A percentile compares a stretch with the other conserved stretches of the same genome.
phyloP scores from a whole-genome alignment of 2,329 filamentous ascomycete genomes.

The Alternaria atra region DNA sequence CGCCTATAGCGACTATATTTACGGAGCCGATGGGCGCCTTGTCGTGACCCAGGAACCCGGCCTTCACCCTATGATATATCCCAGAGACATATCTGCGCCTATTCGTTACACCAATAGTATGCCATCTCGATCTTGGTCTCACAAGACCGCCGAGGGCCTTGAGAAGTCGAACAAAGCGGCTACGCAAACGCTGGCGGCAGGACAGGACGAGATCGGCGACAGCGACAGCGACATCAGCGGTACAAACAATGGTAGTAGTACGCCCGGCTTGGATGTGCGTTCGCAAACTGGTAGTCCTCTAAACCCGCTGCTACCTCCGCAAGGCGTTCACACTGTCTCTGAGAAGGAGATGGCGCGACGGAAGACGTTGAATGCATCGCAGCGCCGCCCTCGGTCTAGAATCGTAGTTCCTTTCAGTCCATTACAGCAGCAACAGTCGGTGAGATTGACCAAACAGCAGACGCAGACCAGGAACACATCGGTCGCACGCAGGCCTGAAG shows the following conservation, averaged over 20 bases:
- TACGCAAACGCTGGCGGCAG: not conserved
- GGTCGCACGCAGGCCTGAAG: not conserved
- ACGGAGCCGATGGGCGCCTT: constrained; percentile 23
- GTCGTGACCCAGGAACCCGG: constrained; percentile 24
- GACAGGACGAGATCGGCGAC: not conserved
- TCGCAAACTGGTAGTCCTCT: not conserved
- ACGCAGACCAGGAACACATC: not conserved
- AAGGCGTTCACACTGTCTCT: not conserved
- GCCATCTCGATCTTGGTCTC: constrained; percentile 11
- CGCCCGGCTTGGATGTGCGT: not conserved
- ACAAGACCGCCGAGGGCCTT: not conserved
- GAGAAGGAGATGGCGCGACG: not conserved
- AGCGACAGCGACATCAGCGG: not conserved
- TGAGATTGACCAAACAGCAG: not conserved
- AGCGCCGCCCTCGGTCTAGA: not conserved
- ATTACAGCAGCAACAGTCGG: not conserved
- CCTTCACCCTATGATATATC: constrained; percentile 25
- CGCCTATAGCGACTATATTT: constrained; percentile 34
- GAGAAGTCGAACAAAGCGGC: not conserved
- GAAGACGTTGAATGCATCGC: constrained; percentile 1
- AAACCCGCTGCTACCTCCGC: not conserved
- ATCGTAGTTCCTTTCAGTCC: not conserved
- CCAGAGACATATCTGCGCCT: not conserved
- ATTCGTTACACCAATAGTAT: constrained; percentile 16
- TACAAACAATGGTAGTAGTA: not conserved